Base-by-base conservation (phyloP, 345 rosid species). In the Citrus reticulata region DNA sequence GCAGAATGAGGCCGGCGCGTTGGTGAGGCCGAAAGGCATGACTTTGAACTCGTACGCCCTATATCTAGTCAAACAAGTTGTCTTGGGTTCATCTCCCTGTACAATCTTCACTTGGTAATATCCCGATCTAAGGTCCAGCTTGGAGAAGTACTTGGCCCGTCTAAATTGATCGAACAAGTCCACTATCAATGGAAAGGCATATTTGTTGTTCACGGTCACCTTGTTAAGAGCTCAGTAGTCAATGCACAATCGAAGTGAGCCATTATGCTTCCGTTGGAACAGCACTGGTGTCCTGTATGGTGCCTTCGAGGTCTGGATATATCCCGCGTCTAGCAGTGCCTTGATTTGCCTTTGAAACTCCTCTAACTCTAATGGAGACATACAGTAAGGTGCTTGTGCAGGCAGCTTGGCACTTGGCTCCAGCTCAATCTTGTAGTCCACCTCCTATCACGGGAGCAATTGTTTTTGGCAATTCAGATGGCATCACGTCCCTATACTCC, bases 401-500 rank as follows among this genome's bases (percentile, higher is more conserved):
- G 3, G 34, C 1, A 32, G 1, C 2, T 14, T 62, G 2, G 19
- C 19, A 0, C 20, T 7, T 0, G 0, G 1, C 16, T 62, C 8
- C 1, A 62, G 0, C 35, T 62, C 20, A 0, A 62, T 62, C 35
- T 27, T 62, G 2, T 62, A 7, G 27, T 29, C 67, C 11, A 57
- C 3, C 27, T 9, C 10, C 10, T 9, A 0, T 57, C 1, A 1
- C 0, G 1, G 11, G 3, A 0, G 3, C 0, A 57, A 22, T 0
- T 6, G 2, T 7, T 37, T 35, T 37, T 7, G 22, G 7, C 8
- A 57, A 57, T 0, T 22, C 11, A 1, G 2, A 1, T 2, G 3
- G 9, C 9, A 57, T 57, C 61, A 20, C 3, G 9, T 22, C 27
- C 10, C n/a, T 22, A 6, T 57, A 7, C 2, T 57, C 1, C 9